phyloP scores from a whole-genome alignment of 1,284 basidiomycete species.

The Tylopilus sp. region DNA sequence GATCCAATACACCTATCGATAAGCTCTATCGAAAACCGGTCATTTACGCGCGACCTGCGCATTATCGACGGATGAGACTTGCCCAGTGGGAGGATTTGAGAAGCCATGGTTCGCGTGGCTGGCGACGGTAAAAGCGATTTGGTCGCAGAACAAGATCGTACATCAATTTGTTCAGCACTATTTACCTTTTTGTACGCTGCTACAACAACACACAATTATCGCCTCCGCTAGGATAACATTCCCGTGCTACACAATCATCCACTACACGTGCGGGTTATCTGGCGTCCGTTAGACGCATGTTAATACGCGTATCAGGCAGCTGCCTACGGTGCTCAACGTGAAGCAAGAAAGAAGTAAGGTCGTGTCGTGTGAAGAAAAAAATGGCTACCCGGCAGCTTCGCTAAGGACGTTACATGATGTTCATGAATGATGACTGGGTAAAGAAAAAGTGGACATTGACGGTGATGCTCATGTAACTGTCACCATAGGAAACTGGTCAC shows the following conservation, averaged over 20 bases:
- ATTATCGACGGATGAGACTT: constrained; percentile 14
- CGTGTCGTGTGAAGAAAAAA: constrained; percentile 13
- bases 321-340: constrained; percentile 23
- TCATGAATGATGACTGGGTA: constrained; percentile 22
- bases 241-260: constrained; percentile 19
- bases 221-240: constrained; percentile 20
- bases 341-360: constrained; percentile 21
- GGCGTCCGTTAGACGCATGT: constrained; percentile 39
- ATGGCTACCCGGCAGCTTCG: constrained; percentile 12
- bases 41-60: not conserved
- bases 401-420: constrained; percentile 18
- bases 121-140: constrained; percentile 2
- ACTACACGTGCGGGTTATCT: constrained; percentile 13
- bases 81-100: constrained; percentile 62
- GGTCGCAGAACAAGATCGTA: not conserved
- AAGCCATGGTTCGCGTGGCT: constrained; percentile 54
- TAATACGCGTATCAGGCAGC: constrained; percentile 17
- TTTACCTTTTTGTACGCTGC: constrained; percentile 5
- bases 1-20: constrained; percentile 96
- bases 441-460: constrained; percentile 6
- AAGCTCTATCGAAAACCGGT: constrained; percentile 56
- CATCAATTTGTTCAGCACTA: constrained; percentile 5
- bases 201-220: constrained; percentile 20
- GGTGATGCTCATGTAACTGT: constrained; percentile 2
- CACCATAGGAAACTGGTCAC: constrained; percentile 23